Base-by-base conservation (phyloP, 2,329 filamentous ascomycete species). In the Ceratocystis eucalypticola region DNA sequence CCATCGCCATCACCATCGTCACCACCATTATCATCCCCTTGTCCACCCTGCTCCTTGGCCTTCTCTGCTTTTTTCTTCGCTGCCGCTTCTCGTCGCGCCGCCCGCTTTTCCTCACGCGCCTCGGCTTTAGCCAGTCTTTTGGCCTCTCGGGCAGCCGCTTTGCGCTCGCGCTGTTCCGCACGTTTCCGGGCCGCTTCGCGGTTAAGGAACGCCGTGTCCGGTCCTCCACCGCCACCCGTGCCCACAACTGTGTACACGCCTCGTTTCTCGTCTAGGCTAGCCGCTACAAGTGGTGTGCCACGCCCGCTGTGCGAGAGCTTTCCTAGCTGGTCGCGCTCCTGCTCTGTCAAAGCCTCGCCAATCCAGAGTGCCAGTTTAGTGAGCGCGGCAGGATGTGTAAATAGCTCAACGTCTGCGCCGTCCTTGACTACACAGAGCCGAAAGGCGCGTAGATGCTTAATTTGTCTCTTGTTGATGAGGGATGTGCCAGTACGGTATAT, bases 391-490 rank as follows among this genome's bases (percentile, higher is more conserved):
- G 94, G 92, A 72, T 97, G 93, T 0, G 88, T 91, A 76, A 99
- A 99, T 10, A 97, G 82, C n/a, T 83, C 78, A 0, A 96, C 88
- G 71, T 97, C 94, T 0, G 92, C 91, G 0, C 93, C 91, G 72
- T 97, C 94, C 74, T 95, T 96, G 71, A 99, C 91, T 3, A 97
- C 88, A 44, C 89, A 95, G 82, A 99, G 91, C 62, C 94, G 89
- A 75, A 97, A 99, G 0, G 93, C 89, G 61, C 91, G 86, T 17
- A 99, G 80, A 74, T 96, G 91, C 46, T 91, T 89, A 73, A 99
- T 96, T 72, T 96, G 92, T 67, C 89, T 88, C 77, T 99, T 99
- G 70, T 91, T 89, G 68, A 99, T 88, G 33, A 99, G 81, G 0
- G 89, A 88, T 0, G 91, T 96, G 46, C 94, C 94, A 0, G 93